Base-by-base conservation (phyloP, 768 basidiomycete species). In the Phaeotremella skinneri region DNA sequence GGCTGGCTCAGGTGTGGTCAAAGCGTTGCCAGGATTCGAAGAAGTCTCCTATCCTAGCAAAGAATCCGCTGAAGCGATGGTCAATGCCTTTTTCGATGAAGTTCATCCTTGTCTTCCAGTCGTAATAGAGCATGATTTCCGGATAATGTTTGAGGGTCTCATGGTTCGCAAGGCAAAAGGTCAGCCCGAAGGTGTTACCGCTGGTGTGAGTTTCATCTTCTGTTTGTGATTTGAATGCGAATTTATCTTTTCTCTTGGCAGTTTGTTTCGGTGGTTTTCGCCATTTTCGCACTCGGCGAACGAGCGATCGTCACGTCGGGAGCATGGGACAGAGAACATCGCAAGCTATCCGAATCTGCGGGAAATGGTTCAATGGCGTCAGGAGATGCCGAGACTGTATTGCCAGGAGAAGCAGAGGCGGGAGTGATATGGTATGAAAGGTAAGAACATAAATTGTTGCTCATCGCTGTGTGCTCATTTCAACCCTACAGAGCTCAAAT, bases 71-170 rank as follows among this genome's bases (percentile, higher is more conserved):
- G 53, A 21, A 27, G 60, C 65, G 34, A 68, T 74, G 91, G 84
- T 93, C 64, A 84, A 89, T 52, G 87, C 90, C 11, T 94, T 92
- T 79, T 94, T 94, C 76, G 76, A 85, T 56, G 84, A 87, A 55
- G 84, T 91, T 67, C 90, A 94, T 77, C 94, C 89, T 74, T 80
- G 90, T 63, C 84, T 92, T 81, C 91, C 91, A 29, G 81, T 93
- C 53, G 81, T 94, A 60, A 87, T 93, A 76, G 91, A 91, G 70
- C 87, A 87, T 3, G 85, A 85, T 17, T 94, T 94, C 77, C 78
- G 91, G 78, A 79, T 79, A 39, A 82, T 83, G 64, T 93, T 90
- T 76, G 81, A 80, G 54, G 80, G 80, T 51, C 74, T 92, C 41
- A 93, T 93, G 90, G 84, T 85, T 66, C 31, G 59, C 26, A 61